Percentiles rank a stretch among this genome's conserved stretches.
phyloP scores from a whole-genome alignment of 1,284 basidiomycete species.

The Meripilus lineatus region DNA sequence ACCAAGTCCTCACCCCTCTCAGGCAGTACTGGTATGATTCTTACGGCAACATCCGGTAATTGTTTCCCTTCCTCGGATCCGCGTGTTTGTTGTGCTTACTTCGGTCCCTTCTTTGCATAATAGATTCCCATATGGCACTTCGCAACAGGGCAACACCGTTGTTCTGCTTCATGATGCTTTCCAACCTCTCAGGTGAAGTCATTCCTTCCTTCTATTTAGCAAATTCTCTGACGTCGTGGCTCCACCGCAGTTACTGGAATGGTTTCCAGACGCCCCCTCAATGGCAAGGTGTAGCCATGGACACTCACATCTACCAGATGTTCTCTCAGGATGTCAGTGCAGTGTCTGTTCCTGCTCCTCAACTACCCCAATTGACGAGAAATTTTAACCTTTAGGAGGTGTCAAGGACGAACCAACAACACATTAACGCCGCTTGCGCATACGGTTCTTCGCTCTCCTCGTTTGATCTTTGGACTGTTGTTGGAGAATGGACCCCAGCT shows the following conservation, averaged over 20 bases:
- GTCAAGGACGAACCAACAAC: slow-evolving; percentile 47
- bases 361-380: neutral
- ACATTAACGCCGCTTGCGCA: slow-evolving; percentile 64
- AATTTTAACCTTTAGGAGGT: slow-evolving; percentile 38
- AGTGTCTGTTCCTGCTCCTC: slow-evolving; percentile 1
- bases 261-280: slow-evolving; percentile 58
- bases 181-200: slow-evolving; percentile 50
- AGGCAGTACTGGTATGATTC: slow-evolving; percentile 74
- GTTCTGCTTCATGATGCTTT: slow-evolving; percentile 85
- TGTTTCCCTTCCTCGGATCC: neutral
- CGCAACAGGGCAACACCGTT: slow-evolving; percentile 54
- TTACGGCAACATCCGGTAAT: slow-evolving; percentile 69
- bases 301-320: slow-evolving; percentile 82
- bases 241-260: slow-evolving; percentile 54
- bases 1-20: slow-evolving; percentile 48
- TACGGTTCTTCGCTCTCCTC: slow-evolving; percentile 40
- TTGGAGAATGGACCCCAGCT: slow-evolving; percentile 85
- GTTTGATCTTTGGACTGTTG: slow-evolving; percentile 70
- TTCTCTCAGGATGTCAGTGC: slow-evolving; percentile 56
- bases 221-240: neutral
- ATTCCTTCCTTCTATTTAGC: neutral
- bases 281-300: slow-evolving; percentile 73
- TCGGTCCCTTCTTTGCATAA: slow-evolving; percentile 24
- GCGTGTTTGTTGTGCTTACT: slow-evolving; percentile 7
- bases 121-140: slow-evolving; percentile 56